Evolutionary conservation across 2,329 filamentous ascomycete genomes (phyloP).

Genomic region (Fusarium palustre): DNA sequence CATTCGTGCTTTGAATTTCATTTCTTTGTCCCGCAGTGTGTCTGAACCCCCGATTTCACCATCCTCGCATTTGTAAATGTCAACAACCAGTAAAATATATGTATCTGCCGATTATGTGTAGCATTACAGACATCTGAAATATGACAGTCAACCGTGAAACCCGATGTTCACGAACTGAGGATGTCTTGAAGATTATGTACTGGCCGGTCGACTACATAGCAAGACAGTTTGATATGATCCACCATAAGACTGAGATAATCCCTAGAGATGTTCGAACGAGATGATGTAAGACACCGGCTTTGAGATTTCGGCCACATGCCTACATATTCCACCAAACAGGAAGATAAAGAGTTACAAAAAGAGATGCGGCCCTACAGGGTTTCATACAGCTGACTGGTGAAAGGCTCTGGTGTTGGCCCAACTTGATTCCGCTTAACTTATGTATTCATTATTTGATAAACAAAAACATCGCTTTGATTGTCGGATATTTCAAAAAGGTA

Average conservation of each 20-base stretch:
- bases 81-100: not conserved
- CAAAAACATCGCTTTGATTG: constrained; percentile 2
- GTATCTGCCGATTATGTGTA: not conserved
- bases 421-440: not conserved
- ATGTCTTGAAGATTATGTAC: not conserved
- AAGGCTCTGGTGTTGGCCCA: not conserved
- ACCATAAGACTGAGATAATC: no score
- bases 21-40: not conserved
- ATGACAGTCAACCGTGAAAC: not conserved
- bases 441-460: not conserved
- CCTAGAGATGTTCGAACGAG: not conserved
- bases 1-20: not conserved
- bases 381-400: not conserved
- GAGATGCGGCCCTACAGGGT: not conserved
- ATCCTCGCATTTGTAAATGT: not conserved
- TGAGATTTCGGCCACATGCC: not conserved
- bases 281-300: not conserved
- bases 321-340: not conserved
- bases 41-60: no score
- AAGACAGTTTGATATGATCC: not conserved
- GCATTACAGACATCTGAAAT: not conserved
- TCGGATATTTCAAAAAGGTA: constrained; percentile 1
- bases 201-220: not conserved
- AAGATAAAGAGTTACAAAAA: not conserved
- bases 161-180: no score